These are phyloP conservation scores for Trichosporon sp. DNA, from an alignment of 1,284 basidiomycete genomes.

Conservation along the genomic window DNA sequence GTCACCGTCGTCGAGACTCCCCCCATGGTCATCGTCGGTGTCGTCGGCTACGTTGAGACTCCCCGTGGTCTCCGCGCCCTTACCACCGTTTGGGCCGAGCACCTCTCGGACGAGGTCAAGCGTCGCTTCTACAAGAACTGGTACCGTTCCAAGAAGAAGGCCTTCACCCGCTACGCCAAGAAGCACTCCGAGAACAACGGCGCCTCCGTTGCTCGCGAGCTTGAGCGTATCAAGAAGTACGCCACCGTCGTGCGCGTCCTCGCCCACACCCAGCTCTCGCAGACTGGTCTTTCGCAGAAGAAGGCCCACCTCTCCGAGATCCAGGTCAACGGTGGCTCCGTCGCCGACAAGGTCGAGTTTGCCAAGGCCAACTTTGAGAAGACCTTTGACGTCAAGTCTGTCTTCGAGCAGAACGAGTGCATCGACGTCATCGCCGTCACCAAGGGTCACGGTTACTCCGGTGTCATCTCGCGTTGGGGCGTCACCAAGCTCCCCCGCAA, in stretches of 20 bases:
- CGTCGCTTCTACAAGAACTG: constrained; percentile 99
- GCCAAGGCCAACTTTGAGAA: constrained; percentile 96
- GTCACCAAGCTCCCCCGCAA: constrained; percentile 96
- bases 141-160: constrained; percentile 99
- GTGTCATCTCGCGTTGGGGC: constrained; percentile 99
- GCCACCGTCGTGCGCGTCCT: constrained; percentile 99
- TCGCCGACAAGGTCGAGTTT: constrained; percentile 97
- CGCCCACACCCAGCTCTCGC: constrained; percentile 96
- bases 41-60: constrained; percentile 99
- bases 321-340: constrained; percentile 96
- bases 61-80: constrained; percentile 91
- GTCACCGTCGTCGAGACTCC: constrained; percentile 96
- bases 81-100: constrained; percentile 64
- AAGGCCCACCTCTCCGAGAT: constrained; percentile 99
- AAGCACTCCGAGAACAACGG: constrained; percentile 95
- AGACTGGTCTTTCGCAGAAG: constrained; percentile 98
- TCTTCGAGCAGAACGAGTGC: constrained; percentile 97
- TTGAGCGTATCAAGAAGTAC: constrained; percentile 99
- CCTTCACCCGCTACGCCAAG: constrained; percentile 95
- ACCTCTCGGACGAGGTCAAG: constrained; percentile 77
- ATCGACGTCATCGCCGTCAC: constrained; percentile 98
- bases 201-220: constrained; percentile 87
- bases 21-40: constrained; percentile 94
- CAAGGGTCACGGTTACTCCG: constrained; percentile 98
- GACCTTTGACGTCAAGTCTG: constrained; percentile 74